These are phyloP conservation scores for Starmerella roubikii DNA, from an alignment of 805 yeast genomes.

Conservation along the genomic window DNA sequence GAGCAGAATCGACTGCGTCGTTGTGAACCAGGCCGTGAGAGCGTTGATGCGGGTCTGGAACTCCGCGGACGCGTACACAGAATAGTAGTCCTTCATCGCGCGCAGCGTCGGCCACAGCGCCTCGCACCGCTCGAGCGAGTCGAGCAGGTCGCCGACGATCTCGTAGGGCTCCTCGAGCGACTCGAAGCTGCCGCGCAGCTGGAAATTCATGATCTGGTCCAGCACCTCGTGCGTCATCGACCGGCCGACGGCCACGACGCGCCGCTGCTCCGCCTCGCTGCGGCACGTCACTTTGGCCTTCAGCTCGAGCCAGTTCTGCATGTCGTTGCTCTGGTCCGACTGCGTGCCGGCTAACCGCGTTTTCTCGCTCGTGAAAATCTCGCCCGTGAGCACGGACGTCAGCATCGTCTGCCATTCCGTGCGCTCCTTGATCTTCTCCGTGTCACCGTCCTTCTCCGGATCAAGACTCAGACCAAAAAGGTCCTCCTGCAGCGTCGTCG, in stretches of 20 bases:
- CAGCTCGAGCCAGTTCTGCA: constrained; percentile 77
- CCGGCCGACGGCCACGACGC: constrained; percentile 53
- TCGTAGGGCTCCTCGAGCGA: constrained; percentile 28
- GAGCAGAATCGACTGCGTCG: constrained; percentile 51
- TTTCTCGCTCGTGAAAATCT: constrained; percentile 83
- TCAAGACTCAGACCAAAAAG: constrained; percentile 14
- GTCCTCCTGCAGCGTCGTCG: constrained; percentile 6
- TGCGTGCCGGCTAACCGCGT: constrained; percentile 39
- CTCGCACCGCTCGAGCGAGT: constrained; percentile 51
- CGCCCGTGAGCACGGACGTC: constrained; percentile 81
- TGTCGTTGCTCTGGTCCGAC: constrained; percentile 37
- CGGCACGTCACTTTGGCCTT: constrained; percentile 72
- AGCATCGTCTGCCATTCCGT: constrained; percentile 95
- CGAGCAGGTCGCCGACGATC: constrained; percentile 45
- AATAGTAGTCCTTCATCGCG: constrained; percentile 70
- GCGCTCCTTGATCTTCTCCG: constrained; percentile 42
- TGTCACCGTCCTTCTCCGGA: constrained; percentile 18
- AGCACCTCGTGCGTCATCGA: constrained; percentile 60
- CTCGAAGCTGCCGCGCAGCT: constrained; percentile 28
- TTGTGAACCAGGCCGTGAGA: constrained; percentile 68
- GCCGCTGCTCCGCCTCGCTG: constrained; percentile 62
- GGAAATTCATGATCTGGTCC: constrained; percentile 53
- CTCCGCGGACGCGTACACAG: constrained; percentile 47
- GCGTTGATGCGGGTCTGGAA: constrained; percentile 61
- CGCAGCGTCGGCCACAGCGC: constrained; percentile 65